A percentile compares a stretch with the other conserved stretches of the same genome.
phyloP scores from a whole-genome alignment of 768 basidiomycete genomes.

The Crepidotus variabilis region DNA sequence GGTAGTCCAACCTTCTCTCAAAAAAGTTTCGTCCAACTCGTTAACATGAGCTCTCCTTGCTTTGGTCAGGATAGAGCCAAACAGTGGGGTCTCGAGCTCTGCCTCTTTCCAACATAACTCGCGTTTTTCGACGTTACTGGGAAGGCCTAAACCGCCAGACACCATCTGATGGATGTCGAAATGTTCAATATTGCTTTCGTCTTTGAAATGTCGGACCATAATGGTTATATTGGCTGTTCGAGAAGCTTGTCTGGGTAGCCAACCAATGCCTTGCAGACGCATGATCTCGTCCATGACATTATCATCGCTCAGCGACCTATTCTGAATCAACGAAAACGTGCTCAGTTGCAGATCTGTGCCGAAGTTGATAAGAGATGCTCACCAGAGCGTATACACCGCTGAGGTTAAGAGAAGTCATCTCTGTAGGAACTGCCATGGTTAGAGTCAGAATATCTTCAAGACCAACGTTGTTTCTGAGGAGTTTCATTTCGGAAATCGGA shows the following conservation, averaged over 20 bases:
- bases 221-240: slow-evolving; percentile 54
- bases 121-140: slow-evolving; percentile 53
- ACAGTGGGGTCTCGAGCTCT: slow-evolving; percentile 51
- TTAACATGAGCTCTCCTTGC: slow-evolving; percentile 46
- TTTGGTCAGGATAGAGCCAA: slow-evolving; percentile 55
- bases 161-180: slow-evolving; percentile 66
- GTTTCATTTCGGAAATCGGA: background rate
- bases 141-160: slow-evolving; percentile 47
- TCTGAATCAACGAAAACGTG: slow-evolving; percentile 34
- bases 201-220: slow-evolving; percentile 58
- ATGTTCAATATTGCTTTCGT: slow-evolving; percentile 54
- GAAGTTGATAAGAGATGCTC: slow-evolving; percentile 4
- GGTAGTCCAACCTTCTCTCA: slow-evolving; percentile 37
- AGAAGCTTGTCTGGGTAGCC: slow-evolving; percentile 68
- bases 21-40: slow-evolving; percentile 40
- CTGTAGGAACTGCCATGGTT: slow-evolving; percentile 63
- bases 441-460: background rate
- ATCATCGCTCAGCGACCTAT: slow-evolving; percentile 59
- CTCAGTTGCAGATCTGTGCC: background rate
- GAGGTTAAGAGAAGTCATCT: slow-evolving; percentile 57
- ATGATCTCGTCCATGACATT: slow-evolving; percentile 56
- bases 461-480: background rate
- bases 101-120: slow-evolving; percentile 53
- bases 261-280: slow-evolving; percentile 65
- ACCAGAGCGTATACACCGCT: slow-evolving; percentile 65